A percentile compares a stretch with the other conserved stretches of the same genome.
Conservation (phyloP, 352 stramenopile genomes). For the Lagenidium giganteum region DNA sequence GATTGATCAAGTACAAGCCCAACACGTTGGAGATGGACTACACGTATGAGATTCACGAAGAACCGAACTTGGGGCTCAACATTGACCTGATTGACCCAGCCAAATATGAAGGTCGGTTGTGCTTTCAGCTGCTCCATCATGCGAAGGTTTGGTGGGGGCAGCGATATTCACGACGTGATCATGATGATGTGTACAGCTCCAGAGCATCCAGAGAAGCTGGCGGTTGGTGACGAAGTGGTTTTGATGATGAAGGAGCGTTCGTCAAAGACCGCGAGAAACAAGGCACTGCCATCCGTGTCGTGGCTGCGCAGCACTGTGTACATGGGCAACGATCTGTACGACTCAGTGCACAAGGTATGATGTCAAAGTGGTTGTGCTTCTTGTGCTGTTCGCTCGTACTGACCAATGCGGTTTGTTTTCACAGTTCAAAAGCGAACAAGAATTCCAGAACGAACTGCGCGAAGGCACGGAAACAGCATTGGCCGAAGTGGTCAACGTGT, state of each 20-base stretch:
- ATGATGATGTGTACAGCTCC: conserved; percentile 30
- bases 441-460: conserved; percentile 77
- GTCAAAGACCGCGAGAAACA: conserved; percentile 44
- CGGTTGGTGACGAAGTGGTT: conserved; percentile 68
- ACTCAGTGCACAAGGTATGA: conserved; percentile 70
- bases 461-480: conserved; percentile 79
- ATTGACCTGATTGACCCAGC: conserved; percentile 84
- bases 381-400: no score
- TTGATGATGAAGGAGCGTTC: conserved; percentile 76
- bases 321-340: conserved; percentile 84
- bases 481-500: conserved; percentile 61
- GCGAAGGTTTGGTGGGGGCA: background rate
- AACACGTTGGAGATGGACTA: conserved; percentile 83
- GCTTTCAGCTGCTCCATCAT: background rate
- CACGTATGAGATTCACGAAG: conserved; percentile 81
- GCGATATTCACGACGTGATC: no score
- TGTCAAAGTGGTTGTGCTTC: background rate
- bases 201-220: conserved; percentile 36
- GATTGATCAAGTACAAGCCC: conserved; percentile 85
- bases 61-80: conserved; percentile 66
- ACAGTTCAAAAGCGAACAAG: conserved; percentile 79
- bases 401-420: background rate
- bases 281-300: conserved; percentile 65
- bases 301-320: conserved; percentile 82
- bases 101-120: conserved; percentile 68